Conservation (phyloP, 495 filamentous ascomycete genomes). For the Penicillium pulvis region DNA sequence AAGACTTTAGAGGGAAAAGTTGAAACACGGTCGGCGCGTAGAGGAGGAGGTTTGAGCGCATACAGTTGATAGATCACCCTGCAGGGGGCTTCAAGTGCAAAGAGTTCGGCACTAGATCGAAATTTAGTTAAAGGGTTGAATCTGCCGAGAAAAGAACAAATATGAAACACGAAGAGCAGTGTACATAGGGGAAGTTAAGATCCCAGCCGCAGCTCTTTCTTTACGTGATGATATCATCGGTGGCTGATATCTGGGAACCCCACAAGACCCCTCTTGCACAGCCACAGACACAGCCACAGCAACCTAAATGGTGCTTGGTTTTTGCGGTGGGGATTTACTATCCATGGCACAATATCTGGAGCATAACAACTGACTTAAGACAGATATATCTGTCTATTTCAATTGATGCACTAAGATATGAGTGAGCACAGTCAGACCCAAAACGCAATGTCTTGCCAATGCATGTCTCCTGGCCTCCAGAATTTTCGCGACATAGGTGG, state of each 20-base stretch:
- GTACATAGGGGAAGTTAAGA: not conserved
- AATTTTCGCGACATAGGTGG: not conserved
- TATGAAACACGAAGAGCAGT: not conserved
- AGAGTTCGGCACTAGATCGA: conserved; percentile 1
- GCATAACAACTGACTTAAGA: too few relatives aligned
- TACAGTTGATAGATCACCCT: conserved; percentile 19
- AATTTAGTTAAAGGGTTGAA: not conserved
- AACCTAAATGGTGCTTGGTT: not conserved
- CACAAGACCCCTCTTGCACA: not conserved
- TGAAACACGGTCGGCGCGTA: conserved; percentile 17
- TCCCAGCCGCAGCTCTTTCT: not conserved
- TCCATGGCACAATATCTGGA: too few relatives aligned
- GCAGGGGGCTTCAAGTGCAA: conserved; percentile 6
- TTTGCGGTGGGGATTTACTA: too few relatives aligned
- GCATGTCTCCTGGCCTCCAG: not conserved
- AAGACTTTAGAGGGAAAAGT: not conserved
- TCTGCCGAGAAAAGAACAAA: not conserved
- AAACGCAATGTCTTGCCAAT: not conserved
- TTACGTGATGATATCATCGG: conserved; percentile 28
- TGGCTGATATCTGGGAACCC: conserved; percentile 15
- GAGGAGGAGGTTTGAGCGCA: conserved; percentile 15
- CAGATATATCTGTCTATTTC: too few relatives aligned
- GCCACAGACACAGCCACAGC: not conserved
- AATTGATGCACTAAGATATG: too few relatives aligned
- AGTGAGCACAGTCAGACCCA: too few relatives aligned